phyloP scores from a whole-genome alignment of 1,284 basidiomycete genomes.

The Hypsizygus ulmarius region DNA sequence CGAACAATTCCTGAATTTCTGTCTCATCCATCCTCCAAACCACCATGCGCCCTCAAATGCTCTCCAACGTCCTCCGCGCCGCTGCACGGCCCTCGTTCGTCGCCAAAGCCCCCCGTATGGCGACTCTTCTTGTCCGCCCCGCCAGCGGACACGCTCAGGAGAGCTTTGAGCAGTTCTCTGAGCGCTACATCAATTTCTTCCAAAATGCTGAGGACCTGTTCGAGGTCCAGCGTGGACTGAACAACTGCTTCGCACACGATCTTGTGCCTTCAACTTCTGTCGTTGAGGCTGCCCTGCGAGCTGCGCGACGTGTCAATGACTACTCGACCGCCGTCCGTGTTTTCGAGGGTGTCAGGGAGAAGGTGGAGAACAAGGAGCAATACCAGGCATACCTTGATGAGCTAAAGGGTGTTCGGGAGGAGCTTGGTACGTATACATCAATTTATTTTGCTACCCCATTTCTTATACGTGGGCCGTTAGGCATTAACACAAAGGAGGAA shows the following conservation, averaged over 20 bases:
- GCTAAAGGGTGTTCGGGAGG: constrained; percentile 80
- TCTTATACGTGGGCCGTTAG: constrained; percentile 24
- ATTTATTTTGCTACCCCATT: constrained; percentile 1
- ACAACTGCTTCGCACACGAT: constrained; percentile 99
- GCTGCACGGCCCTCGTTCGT: constrained; percentile 39
- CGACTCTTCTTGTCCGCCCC: constrained; percentile 44
- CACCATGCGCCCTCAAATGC: constrained; percentile 39
- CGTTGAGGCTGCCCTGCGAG: constrained; percentile 87
- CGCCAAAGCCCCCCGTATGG: constrained; percentile 24
- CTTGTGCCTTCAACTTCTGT: constrained; percentile 90
- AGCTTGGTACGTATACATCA: constrained; percentile 72
- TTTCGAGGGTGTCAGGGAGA: constrained; percentile 90
- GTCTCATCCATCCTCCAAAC: constrained; percentile 21
- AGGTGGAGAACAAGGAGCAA: constrained; percentile 94
- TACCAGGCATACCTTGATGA: constrained; percentile 90
- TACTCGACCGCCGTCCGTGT: constrained; percentile 95
- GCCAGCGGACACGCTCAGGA: constrained; percentile 75
- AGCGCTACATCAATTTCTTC: constrained; percentile 94
- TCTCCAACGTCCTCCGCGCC: constrained; percentile 59
- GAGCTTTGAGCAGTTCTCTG: constrained; percentile 91
- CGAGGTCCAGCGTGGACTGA: constrained; percentile 95
- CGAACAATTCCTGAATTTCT: constrained; percentile 27
- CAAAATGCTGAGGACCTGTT: constrained; percentile 91
- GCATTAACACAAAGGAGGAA: constrained; percentile 44
- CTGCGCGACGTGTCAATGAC: constrained; percentile 92